These are phyloP conservation scores for Saccharomyces cerevisiae DNA, from an alignment of 805 yeast species.

Conservation along the genomic window DNA sequence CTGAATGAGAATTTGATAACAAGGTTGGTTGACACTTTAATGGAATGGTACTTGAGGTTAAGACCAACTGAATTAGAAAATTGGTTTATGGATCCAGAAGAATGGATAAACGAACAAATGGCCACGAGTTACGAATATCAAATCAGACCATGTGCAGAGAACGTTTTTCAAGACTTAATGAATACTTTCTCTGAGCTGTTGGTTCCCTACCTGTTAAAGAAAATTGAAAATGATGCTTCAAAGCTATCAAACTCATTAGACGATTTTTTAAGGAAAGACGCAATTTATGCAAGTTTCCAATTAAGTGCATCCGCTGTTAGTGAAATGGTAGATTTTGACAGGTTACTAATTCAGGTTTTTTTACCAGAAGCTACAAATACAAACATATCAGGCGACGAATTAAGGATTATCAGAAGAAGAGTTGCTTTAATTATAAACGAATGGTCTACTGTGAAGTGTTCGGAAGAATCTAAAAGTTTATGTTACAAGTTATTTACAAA, in stretches of 20 bases:
- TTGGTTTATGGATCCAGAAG: constrained; percentile 87
- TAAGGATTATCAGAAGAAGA: constrained; percentile 64
- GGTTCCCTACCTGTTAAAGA: constrained; percentile 47
- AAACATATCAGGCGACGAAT: constrained; percentile 39
- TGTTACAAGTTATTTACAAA: constrained; percentile 51
- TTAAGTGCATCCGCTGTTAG: constrained; percentile 60
- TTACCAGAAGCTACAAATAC: constrained; percentile 47
- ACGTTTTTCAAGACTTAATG: constrained; percentile 69
- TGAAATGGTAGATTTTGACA: constrained; percentile 61
- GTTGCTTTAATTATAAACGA: constrained; percentile 68
- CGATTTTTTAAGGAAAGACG: constrained; percentile 63
- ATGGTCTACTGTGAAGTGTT: constrained; percentile 67
- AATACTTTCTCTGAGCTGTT: constrained; percentile 51
- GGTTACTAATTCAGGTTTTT: constrained; percentile 47
- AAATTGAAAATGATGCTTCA: constrained; percentile 39
- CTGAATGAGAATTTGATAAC: constrained; percentile 51
- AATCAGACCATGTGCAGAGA: constrained; percentile 79
- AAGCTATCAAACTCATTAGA: constrained; percentile 28
- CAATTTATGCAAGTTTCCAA: constrained; percentile 77
- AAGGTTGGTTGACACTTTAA: constrained; percentile 56
- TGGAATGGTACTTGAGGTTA: constrained; percentile 65
- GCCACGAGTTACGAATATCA: constrained; percentile 75
- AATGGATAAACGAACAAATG: constrained; percentile 80
- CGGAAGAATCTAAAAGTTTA: constrained; percentile 45
- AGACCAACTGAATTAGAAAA: constrained; percentile 69